Evolutionary conservation across 2,329 filamentous ascomycete species (phyloP), one percentile per base, ranked within the genome.

Genomic region (Diaporthe humulicola): DNA sequence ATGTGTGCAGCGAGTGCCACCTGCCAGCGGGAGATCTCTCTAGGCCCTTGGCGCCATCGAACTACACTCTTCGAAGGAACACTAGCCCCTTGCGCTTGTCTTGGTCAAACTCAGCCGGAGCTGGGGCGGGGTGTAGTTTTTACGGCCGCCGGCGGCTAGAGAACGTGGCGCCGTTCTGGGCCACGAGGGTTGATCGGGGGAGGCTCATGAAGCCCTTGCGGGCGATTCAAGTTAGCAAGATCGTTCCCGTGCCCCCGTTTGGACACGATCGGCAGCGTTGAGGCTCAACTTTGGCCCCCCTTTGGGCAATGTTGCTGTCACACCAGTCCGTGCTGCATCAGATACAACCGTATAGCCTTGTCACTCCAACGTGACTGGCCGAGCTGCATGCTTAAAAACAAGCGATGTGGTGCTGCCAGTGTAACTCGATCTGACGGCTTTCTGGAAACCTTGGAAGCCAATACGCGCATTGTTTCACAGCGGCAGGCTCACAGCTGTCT

Each of bases 381-480:
- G 64, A 40, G 48, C 45, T 54, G 64, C n/a, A 19, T 33, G 33
- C 33, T 28, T 28, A 52, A 40, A 38, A 38, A 22, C 64, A 52
- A 38, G 45, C 45, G 30, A 36, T 36, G 17, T 25, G 45, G 30
- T 67, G 64, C 45, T 52, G 64, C n/a, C 30, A 52, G 28, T 52
- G 64, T 48, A 38, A 67, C 64, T 25, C 45, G 64, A 67, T 52
- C 64, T 67, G 64, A 67, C 64, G 15, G 25, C 22, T 67, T 67
- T 67, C 64, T 67, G 45, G 64, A 40, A 40, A 67, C 22, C 64
- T 67, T 67, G 45, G 64, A 52, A 52, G 64, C 30, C 64, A 67
- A 67, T 48, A 67, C 64, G 64, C 45, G 64, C 64, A 67, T 67
- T 19, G 64, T 67, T 67, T 67, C 64, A 67, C 45, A 28, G 30